Evolutionary conservation across 306 rosid genomes (phyloP), one percentile per base, ranked within the genome.

Genomic region (Castanea mollissima): DNA sequence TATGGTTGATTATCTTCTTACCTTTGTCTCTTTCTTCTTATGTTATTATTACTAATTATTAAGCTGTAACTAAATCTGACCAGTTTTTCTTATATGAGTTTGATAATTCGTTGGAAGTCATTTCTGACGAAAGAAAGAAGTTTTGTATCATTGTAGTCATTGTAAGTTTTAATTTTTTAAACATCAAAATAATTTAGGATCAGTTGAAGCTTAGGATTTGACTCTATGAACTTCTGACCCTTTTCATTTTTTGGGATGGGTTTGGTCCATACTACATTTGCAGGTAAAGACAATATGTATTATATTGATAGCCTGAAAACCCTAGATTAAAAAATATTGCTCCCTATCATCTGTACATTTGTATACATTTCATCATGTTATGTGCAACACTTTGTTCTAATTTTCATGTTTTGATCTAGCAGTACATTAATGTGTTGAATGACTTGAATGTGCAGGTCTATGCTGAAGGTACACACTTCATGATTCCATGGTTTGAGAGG

Each of bases 401-500:
- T 63, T 18, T 78, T 32, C 56, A 9, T 20, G 4, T 1, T 46
- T 75, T 6, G 13, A 21, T 32, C 3, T 20, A 51, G 54, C 23
- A 34, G 55, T 51, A 6, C 69, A 2, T 68, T 49, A 52, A 72
- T 4, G 5, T 75, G 72, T 76, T 85, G 71, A 25, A 25, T 25
- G 1, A 25, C 27, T 25, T 25, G 27, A 20, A 74, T 56, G n/a
- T 87, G 79, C 80, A 94, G 97, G 97, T 94, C 62, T 94, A 91
- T 85, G 93, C 97, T 46, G 97, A 94, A 94, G 97, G 98, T 67
- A 91, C 98, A 1, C 97, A 92, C 69, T 79, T 94, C 7, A 77
- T 89, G 20, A 79, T 92, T 74, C 98, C 98, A 1, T 94, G 98
- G 97, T 88, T 89, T 83, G 98, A 94, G 87, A 88, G 96, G 80